Evolutionary conservation across 2,329 filamentous ascomycete species (phyloP).

Genomic region (Colletotrichum sansevieriae): DNA sequence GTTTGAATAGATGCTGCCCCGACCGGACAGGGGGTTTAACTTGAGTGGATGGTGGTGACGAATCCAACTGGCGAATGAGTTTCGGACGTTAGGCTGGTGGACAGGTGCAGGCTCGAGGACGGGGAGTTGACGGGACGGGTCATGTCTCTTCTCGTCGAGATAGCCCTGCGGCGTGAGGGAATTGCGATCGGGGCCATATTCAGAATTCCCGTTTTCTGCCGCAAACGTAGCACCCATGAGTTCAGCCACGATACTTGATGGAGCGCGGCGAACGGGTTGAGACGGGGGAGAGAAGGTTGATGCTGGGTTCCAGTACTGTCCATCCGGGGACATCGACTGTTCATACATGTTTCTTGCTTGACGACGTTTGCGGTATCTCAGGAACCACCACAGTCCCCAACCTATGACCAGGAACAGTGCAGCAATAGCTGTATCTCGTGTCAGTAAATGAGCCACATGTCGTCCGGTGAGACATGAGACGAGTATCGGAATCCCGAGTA

Average conservation of each 20-base stretch:
- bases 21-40: constrained; percentile 42
- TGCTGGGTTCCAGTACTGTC: constrained; percentile 21
- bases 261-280: constrained; percentile 20
- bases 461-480: background rate
- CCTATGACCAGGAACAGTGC: constrained; percentile 33
- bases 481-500: background rate
- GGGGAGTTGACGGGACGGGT: constrained; percentile 36
- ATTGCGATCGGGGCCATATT: constrained; percentile 10
- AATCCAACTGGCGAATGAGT: constrained; percentile 46
- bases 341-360: constrained; percentile 18
- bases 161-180: constrained; percentile 37
- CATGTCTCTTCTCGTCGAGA: constrained; percentile 42
- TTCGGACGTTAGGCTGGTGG: constrained; percentile 42
- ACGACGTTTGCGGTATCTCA: constrained; percentile 30
- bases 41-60: constrained; percentile 46
- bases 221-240: constrained; percentile 44
- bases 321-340: constrained; percentile 7
- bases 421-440: constrained; percentile 19
- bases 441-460: background rate
- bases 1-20: constrained; percentile 37
- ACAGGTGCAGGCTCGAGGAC: constrained; percentile 36
- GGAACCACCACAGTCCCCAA: constrained; percentile 38
- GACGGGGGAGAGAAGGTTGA: constrained; percentile 29
- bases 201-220: constrained; percentile 42
- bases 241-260: constrained; percentile 43